These are phyloP conservation scores for Aspergillus brasiliensis DNA, from an alignment of 2,329 filamentous ascomycete species.

Conservation along the genomic window DNA sequence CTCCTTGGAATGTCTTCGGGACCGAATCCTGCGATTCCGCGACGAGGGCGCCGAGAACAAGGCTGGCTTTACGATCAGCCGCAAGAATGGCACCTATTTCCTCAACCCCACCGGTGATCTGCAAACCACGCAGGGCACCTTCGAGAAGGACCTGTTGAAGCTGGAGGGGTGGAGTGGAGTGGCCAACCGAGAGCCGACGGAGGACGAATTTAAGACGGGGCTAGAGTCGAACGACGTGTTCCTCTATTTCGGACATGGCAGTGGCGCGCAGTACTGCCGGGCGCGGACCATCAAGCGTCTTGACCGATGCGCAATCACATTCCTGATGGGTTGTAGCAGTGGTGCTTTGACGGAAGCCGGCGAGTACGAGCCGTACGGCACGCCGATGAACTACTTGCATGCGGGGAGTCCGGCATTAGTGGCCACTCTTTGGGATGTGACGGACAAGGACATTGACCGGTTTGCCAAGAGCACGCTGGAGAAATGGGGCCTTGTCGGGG, in stretches of 20 bases:
- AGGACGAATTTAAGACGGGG: slow-evolving; percentile 72
- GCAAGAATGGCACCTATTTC: slow-evolving; percentile 63
- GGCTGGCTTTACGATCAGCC: slow-evolving; percentile 55
- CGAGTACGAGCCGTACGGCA: slow-evolving; percentile 87
- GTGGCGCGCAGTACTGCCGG: slow-evolving; percentile 90
- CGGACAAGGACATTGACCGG: slow-evolving; percentile 94
- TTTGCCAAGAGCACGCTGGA: slow-evolving; percentile 80
- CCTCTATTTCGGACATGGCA: slow-evolving; percentile 95
- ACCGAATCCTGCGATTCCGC: slow-evolving; percentile 65
- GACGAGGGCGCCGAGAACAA: slow-evolving; percentile 22
- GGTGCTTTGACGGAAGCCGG: slow-evolving; percentile 78
- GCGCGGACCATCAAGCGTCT: slow-evolving; percentile 79
- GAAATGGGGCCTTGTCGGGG: slow-evolving; percentile 77
- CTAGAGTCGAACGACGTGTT: slow-evolving; percentile 71
- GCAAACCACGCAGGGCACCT: slow-evolving; percentile 73
- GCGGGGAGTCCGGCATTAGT: slow-evolving; percentile 84
- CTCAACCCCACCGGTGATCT: slow-evolving; percentile 89
- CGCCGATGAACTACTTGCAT: slow-evolving; percentile 88
- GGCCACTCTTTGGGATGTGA: slow-evolving; percentile 96
- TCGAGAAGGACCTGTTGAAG: slow-evolving; percentile 65
- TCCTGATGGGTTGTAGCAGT: slow-evolving; percentile 94
- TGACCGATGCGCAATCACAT: slow-evolving; percentile 74
- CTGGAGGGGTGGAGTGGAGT: slow-evolving; percentile 66
- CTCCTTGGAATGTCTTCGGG: slow-evolving; percentile 78
- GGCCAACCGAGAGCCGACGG: slow-evolving; percentile 68